Evolutionary conservation across 805 yeast genomes (phyloP).

Genomic region (Metschnikowia colocasiae): DNA sequence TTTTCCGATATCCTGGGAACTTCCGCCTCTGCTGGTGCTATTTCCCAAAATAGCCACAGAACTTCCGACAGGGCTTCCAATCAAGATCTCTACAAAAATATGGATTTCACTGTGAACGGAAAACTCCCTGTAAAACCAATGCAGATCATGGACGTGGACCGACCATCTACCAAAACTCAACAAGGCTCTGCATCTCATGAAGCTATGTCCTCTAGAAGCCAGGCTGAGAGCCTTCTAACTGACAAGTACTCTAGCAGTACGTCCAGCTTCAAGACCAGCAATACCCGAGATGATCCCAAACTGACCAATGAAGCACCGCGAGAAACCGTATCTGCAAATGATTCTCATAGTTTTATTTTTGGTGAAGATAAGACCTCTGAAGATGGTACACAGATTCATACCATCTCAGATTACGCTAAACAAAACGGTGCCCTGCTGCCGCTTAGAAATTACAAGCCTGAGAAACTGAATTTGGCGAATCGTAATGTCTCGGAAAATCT

Average conservation of each 20-base stretch:
- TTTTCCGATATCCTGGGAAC: not conserved
- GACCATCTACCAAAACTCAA: conserved; percentile 7
- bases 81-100: conserved; percentile 27
- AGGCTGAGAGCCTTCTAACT: conserved; percentile 5
- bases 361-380: conserved; percentile 7
- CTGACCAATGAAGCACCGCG: not conserved
- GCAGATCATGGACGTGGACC: conserved; percentile 34
- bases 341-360: conserved; percentile 19
- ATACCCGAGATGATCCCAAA: not conserved
- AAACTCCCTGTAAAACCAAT: conserved; percentile 41
- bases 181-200: not conserved
- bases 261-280: not conserved
- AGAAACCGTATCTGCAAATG: conserved; percentile 4
- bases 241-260: not conserved
- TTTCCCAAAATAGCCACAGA: not conserved
- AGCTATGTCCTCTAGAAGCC: not conserved
- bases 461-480: not conserved
- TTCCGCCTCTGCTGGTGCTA: not conserved
- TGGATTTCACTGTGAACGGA: conserved; percentile 43
- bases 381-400: conserved; percentile 8
- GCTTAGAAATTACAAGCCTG: conserved; percentile 18
- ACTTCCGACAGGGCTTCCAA: not conserved
- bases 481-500: conserved; percentile 25
- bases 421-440: conserved; percentile 23
- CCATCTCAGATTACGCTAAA: conserved; percentile 25